Conservation (phyloP, 1,284 basidiomycete genomes). For the Vanrija pseudolonga region DNA sequence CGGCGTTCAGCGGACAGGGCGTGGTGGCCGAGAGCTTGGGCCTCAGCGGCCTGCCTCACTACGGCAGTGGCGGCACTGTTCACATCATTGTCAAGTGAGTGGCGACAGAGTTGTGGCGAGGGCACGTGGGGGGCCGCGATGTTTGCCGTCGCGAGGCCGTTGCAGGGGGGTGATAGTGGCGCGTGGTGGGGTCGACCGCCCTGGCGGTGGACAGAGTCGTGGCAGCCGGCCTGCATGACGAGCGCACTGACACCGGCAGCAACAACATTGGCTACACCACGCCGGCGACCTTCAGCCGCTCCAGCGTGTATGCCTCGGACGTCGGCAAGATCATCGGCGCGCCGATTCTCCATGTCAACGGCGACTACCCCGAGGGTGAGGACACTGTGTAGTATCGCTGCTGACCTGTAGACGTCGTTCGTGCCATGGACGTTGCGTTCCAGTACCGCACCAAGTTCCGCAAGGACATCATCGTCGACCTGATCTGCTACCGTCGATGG, state of each 20-base stretch:
- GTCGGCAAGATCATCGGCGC: slow-evolving; percentile 84
- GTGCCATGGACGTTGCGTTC: slow-evolving; percentile 74
- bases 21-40: slow-evolving; percentile 83
- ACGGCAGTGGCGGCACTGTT: slow-evolving; percentile 79
- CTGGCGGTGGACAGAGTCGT: background rate
- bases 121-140: background rate
- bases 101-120: background rate
- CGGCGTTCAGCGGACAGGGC: slow-evolving; percentile 83
- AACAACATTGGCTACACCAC: slow-evolving; percentile 84
- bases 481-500: slow-evolving; percentile 76
- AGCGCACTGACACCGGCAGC: background rate
- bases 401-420: slow-evolving; percentile 60
- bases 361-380: slow-evolving; percentile 79
- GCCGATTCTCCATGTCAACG: slow-evolving; percentile 86
- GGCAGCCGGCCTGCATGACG: background rate
- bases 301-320: slow-evolving; percentile 82
- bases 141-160: too few relatives aligned
- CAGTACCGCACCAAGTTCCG: slow-evolving; percentile 78
- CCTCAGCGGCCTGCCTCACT: slow-evolving; percentile 79
- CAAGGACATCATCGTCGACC: slow-evolving; percentile 81
- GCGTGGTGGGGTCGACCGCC: background rate
- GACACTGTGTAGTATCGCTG: slow-evolving; percentile 19
- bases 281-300: slow-evolving; percentile 72
- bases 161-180: background rate
- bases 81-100: slow-evolving; percentile 87